Evolutionary conservation across 768 basidiomycete genomes (phyloP), one percentile per base, ranked within the genome.

Genomic region (Lactifluus subvellereus): DNA sequence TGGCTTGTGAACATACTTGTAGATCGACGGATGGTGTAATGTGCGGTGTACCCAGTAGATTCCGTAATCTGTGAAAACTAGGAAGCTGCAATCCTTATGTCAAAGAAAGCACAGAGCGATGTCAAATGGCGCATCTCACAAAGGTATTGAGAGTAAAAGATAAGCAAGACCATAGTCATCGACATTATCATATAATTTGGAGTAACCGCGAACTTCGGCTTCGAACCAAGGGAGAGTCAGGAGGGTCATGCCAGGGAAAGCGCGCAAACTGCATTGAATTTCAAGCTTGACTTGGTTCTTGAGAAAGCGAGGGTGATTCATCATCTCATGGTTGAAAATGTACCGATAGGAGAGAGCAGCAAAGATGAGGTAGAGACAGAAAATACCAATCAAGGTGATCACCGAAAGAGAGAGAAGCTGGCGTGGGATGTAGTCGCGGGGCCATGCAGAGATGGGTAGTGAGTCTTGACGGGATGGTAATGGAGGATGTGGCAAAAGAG

Each of bases 21-120:
- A 99, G 61, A 97, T 68, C 43, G 79, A 59, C 2, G 96, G 96
- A 62, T 88, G 77, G 72, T 99, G 97, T 59, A 96, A 79, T 76
- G 81, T 80, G 30, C 97, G 86, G 72, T 99, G 97, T n/a, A 96
- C 79, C 94, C 95, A 98, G 73, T 99, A 99, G 66, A 99, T 91
- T 69, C 81, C 78, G 69, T 93, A 91, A 75, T 99, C 97, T 18
- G 96, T 99, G 74, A 92, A 91, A 20, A 89, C 66, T 62, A 95
- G 72, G 80, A 89, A 94, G 63, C 86, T 88, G 69, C 42, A 27
- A 40, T 67, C 50, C 32, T 69, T 48, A 65, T 69, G 45, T 60
- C 38, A 49, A 27, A 54, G 48, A 14, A 30, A 49, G 1, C 18
- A 7, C 7, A 11, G 11, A 27, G 6, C 2, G 8, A 42, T 8